Evolutionary conservation across 1,284 basidiomycete genomes (phyloP).

Genomic region (Somion occarium): DNA sequence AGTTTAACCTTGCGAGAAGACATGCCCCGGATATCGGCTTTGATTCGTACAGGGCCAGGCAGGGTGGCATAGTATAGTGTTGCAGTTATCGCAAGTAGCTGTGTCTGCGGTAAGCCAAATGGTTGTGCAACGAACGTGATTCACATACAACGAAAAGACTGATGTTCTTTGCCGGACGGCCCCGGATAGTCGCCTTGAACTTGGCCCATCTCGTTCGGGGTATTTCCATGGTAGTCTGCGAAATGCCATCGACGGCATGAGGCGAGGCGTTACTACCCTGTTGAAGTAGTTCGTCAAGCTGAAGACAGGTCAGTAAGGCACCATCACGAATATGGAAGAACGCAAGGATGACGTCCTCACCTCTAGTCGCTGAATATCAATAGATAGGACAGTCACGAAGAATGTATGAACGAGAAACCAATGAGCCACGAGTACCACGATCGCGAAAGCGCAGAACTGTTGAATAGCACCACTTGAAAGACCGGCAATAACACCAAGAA

Average conservation of each 20-base stretch:
- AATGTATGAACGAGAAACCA: slow-evolving; percentile 95
- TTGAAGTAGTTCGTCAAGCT: slow-evolving; percentile 76
- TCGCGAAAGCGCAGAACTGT: slow-evolving; percentile 92
- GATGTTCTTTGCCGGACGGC: slow-evolving; percentile 76
- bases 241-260: slow-evolving; percentile 25
- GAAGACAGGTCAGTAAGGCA: slow-evolving; percentile 4
- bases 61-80: slow-evolving; percentile 69
- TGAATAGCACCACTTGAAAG: slow-evolving; percentile 80
- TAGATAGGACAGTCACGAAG: slow-evolving; percentile 85
- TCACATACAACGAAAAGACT: slow-evolving; percentile 70
- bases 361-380: slow-evolving; percentile 88
- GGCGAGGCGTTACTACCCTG: slow-evolving; percentile 55
- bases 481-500: slow-evolving; percentile 77
- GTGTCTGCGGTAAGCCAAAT: slow-evolving; percentile 8
- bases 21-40: slow-evolving; percentile 22
- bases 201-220: slow-evolving; percentile 39
- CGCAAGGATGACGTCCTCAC: slow-evolving; percentile 31
- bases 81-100: slow-evolving; percentile 72
- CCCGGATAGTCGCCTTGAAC: slow-evolving; percentile 51
- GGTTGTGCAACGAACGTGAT: slow-evolving; percentile 5
- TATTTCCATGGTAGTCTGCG: slow-evolving; percentile 29
- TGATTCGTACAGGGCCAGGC: slow-evolving; percentile 36
- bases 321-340: slow-evolving; percentile 1
- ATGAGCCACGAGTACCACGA: slow-evolving; percentile 91
- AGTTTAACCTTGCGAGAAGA: slow-evolving; percentile 28